Evolutionary conservation across 805 yeast genomes (phyloP).

Genomic region (Barnettozyma sucrosica): DNA sequence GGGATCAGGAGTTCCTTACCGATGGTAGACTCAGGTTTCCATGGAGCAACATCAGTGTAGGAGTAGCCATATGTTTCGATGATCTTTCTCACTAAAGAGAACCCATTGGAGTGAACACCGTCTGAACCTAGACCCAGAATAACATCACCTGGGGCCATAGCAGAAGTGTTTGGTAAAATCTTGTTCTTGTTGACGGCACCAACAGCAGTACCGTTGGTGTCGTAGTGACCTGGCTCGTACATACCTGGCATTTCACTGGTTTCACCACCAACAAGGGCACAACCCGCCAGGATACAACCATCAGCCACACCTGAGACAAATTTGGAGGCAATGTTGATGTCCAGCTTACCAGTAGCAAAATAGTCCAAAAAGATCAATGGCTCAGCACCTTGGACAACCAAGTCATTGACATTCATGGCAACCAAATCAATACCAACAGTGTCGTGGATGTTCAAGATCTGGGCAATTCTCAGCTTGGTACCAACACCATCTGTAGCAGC

Average conservation of each 20-base stretch:
- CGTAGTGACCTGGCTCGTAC: conserved; percentile 93
- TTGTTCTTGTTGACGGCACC: conserved; percentile 84
- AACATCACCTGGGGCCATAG: conserved; percentile 75
- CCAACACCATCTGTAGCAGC: conserved; percentile 99
- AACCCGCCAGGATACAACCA: conserved; percentile 91
- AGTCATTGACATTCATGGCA: conserved; percentile 98
- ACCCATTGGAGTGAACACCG: conserved; percentile 97
- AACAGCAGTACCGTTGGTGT: conserved; percentile 96
- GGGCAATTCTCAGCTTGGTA: conserved; percentile 92
- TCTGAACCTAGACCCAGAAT: conserved; percentile 82
- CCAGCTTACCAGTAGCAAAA: conserved; percentile 91
- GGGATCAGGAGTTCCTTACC: conserved; percentile 88
- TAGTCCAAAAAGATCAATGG: conserved; percentile 93
- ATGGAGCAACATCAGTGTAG: conserved; percentile 78
- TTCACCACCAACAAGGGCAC: conserved; percentile 98
- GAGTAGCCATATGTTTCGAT: conserved; percentile 68
- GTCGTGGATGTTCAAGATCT: conserved; percentile 78
- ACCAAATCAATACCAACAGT: conserved; percentile 99
- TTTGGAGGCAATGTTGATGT: conserved; percentile 73
- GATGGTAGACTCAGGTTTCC: conserved; percentile 64
- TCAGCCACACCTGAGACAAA: conserved; percentile 95
- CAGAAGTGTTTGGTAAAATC: conserved; percentile 64
- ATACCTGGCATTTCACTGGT: conserved; percentile 99
- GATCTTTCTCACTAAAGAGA: conserved; percentile 88
- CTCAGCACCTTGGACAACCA: conserved; percentile 98